Evolutionary conservation across 2,329 filamentous ascomycete species (phyloP), one percentile per base, ranked within the genome.

Genomic region (Calonectria fujianensis): DNA sequence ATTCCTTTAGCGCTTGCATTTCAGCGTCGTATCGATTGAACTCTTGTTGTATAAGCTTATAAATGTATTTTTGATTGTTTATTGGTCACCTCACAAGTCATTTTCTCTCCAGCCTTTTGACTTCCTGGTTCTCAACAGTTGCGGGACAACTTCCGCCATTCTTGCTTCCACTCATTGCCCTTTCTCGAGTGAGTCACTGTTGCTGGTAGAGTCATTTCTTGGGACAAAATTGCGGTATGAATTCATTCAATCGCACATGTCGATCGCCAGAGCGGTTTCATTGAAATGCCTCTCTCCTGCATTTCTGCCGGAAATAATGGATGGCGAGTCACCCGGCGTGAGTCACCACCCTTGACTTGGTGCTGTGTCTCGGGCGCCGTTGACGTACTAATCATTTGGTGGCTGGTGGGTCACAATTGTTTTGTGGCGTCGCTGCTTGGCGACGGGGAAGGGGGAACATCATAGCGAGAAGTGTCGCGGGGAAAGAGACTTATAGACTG

Each of bases 311-410:
- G 32, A 24, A 52, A 52, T 27, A 39, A 39, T 39, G 35, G 24
- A 31, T 32, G 27, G 65, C 69, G 77, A 78, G 75, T 80, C 78
- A 79, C 72, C 41, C 79, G 79, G 79, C 59, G 69, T 80, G 79
- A 80, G 79, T 80, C 79, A 80, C 77, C 39, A 10, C 5, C 52
- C 35, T 32, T n/a, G 14, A 63, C 57, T 68, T 71, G 70, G 71
- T 69, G 20, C 72, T 61, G 74, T 61, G 63, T 57, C 45, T 27
- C 27, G 27, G 27, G 51, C 8, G 51, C 39, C 13, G 31, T 48
- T 35, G 66, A 29, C 52, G 29, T 61, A 37, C 18, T n/a, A 24
- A 13, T 48, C n/a, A 24, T 24, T 37, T 27, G 18, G 48, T 57
- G 48, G 31, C 50, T 68, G 35, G 65, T 41, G n/a, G 31, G 31